A percentile compares a stretch with the other conserved stretches of the same genome.
These are phyloP conservation scores for Polymyxa betae DNA, from an alignment of 208 protist genomes.

Conservation along the genomic window DNA sequence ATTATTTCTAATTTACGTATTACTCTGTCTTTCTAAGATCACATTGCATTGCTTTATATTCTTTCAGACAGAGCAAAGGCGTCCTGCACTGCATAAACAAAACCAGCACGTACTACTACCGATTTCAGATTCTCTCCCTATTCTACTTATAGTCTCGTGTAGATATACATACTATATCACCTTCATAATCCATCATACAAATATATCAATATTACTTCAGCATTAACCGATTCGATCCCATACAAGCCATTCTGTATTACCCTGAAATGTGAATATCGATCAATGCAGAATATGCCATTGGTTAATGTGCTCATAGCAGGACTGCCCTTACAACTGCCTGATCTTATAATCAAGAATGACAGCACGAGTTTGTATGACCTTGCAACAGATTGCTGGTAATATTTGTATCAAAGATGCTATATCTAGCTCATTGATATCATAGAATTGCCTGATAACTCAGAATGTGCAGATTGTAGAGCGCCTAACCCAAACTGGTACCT, in stretches of 20 bases:
- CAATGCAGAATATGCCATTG: background rate
- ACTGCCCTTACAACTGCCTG: background rate
- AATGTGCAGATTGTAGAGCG: background rate
- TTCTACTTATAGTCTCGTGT: no score
- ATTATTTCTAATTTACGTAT: no score
- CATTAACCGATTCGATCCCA: background rate
- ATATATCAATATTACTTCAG: background rate
- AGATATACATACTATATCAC: no score
- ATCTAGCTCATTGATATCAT: background rate
- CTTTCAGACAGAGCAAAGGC: no score
- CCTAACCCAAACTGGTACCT: constrained; percentile 42
- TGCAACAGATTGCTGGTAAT: constrained; percentile 34
- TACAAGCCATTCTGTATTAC: background rate
- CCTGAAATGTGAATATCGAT: background rate
- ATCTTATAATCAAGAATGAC: background rate
- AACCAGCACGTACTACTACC: no score
- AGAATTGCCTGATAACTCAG: constrained; percentile 3
- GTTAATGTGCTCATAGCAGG: background rate
- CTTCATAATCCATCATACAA: background rate
- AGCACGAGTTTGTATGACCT: background rate
- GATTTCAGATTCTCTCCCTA: no score
- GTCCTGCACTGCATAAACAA: no score
- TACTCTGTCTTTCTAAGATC: no score
- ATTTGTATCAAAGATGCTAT: no score
- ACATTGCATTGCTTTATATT: no score